phyloP scores from a whole-genome alignment of 345 rosid genomes.

The Orychophragmus violaceus region DNA sequence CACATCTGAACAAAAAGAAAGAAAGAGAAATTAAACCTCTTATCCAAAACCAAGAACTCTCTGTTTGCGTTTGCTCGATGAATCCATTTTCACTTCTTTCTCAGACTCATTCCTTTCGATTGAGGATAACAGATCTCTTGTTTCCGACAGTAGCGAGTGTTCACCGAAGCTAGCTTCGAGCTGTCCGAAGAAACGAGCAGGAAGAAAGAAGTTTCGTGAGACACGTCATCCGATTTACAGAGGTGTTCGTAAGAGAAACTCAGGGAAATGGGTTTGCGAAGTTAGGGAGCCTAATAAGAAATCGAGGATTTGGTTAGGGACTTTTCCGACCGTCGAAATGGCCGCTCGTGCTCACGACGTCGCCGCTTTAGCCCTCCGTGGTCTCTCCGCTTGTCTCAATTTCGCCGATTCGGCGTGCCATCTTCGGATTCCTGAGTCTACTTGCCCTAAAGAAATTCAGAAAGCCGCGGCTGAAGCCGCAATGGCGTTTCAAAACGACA shows the following conservation, averaged over 20 bases:
- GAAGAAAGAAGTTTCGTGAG: conserved; percentile 83
- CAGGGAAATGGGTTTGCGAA: conserved; percentile 91
- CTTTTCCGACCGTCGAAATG: conserved; percentile 70
- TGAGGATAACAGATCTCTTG: conserved; percentile 29
- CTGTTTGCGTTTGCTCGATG: conserved; percentile 3
- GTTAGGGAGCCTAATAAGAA: conserved; percentile 82
- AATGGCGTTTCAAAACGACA: conserved; percentile 8
- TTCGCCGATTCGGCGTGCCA: conserved; percentile 84
- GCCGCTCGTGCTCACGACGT: conserved; percentile 95
- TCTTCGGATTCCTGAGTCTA: conserved; percentile 58
- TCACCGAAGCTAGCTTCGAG: conserved; percentile 52
- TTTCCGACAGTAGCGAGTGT: conserved; percentile 45
- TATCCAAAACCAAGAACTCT: conserved; percentile 7
- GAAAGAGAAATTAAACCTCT: conserved; percentile 27
- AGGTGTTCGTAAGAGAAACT: conserved; percentile 62
- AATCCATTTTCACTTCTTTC: conserved; percentile 13
- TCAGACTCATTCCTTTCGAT: conserved; percentile 24
- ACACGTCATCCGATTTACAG: conserved; percentile 84
- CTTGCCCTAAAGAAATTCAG: conserved; percentile 60
- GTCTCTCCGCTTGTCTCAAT: conserved; percentile 70
- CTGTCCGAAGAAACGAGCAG: conserved; percentile 69
- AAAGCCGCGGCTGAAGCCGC: conserved; percentile 61
- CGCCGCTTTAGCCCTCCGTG: conserved; percentile 70
- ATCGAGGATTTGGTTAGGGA: conserved; percentile 87
- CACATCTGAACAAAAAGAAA: conserved; percentile 12